Percentiles rank a stretch among this genome's conserved stretches.
These are phyloP conservation scores for Yamagishiella unicocca DNA, from an alignment of 139 green algal species.

Conservation along the genomic window DNA sequence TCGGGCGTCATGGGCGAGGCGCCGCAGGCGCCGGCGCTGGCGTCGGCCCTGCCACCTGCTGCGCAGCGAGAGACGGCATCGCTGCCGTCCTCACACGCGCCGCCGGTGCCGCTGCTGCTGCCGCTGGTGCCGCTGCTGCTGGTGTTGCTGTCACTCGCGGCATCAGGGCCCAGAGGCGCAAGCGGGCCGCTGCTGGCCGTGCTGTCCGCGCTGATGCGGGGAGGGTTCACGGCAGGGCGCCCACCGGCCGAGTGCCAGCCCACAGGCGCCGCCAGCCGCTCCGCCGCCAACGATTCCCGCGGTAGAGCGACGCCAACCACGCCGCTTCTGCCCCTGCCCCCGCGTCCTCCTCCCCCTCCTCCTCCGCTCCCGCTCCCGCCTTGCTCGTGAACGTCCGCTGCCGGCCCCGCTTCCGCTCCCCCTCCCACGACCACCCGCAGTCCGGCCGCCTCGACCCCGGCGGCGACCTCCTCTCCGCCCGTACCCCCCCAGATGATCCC, in stretches of 20 bases:
- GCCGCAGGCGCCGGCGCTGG: not conserved
- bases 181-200: slow-evolving; percentile 4
- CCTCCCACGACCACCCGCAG: too few species aligned
- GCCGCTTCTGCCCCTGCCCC: not conserved
- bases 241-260: too few species aligned
- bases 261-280: not conserved
- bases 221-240: too few species aligned
- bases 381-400: not conserved
- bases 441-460: too few species aligned
- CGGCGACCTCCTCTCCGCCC: too few species aligned
- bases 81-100: not conserved
- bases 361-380: not conserved
- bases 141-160: too few species aligned
- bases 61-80: not conserved
- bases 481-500: too few species aligned
- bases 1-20: too few species aligned
- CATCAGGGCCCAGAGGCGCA: not conserved
- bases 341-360: not conserved
- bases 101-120: not conserved
- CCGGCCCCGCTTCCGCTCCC: too few species aligned
- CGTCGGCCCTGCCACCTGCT: not conserved
- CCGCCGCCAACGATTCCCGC: too few species aligned
- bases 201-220: not conserved
- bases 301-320: too few species aligned
- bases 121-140: not conserved